Evolutionary conservation across 2,329 filamentous ascomycete genomes (phyloP).

Genomic region (Pezicula radicicola): DNA sequence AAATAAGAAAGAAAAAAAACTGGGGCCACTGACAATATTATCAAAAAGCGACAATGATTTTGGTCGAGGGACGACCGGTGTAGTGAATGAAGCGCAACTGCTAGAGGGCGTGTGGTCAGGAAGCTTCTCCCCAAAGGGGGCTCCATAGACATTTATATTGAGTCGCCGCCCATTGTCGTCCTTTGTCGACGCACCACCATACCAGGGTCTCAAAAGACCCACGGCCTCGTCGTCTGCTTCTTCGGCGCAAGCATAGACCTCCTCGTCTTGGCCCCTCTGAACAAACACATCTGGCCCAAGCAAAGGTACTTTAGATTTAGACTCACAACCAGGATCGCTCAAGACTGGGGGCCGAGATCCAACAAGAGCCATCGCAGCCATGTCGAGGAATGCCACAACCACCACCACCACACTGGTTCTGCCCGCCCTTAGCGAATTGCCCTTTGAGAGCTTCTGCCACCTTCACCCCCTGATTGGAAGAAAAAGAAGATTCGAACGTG

Average conservation of each 20-base stretch:
- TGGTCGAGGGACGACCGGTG: background rate
- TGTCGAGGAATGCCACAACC: conserved; percentile 11
- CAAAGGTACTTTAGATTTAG: conserved; percentile 10
- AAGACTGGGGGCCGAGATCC: conserved; percentile 8
- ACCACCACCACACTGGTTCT: background rate
- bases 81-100: background rate
- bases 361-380: conserved; percentile 9
- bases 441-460: background rate
- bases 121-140: background rate
- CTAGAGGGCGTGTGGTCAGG: background rate
- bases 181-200: background rate
- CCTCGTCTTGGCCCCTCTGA: conserved; percentile 3
- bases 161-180: background rate
- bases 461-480: background rate
- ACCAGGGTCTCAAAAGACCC: conserved; percentile 1
- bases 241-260: conserved; percentile 13
- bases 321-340: conserved; percentile 17
- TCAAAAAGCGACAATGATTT: background rate
- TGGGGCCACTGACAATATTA: background rate
- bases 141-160: conserved; percentile 13
- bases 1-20: background rate
- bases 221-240: conserved; percentile 1
- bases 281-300: conserved; percentile 15
- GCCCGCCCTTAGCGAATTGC: background rate
- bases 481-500: too few relatives aligned